phyloP scores from a whole-genome alignment of 164 flowering plant genomes.

The Paratinospora sagittata region DNA sequence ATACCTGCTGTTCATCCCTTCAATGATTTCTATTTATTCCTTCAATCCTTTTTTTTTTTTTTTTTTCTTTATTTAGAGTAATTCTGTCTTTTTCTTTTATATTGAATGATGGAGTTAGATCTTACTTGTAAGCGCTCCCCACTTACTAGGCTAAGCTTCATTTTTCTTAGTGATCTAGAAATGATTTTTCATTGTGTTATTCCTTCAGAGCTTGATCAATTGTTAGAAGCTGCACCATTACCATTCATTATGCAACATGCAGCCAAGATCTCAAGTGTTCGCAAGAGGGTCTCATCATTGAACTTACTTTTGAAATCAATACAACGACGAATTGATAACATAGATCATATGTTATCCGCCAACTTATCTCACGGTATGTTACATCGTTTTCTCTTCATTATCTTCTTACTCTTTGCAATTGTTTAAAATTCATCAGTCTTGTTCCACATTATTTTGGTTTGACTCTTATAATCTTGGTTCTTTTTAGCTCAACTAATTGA shows the following conservation, averaged over 20 bases:
- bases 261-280: slow-evolving; percentile 68
- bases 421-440: background rate
- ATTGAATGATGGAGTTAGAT: no score
- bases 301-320: slow-evolving; percentile 64
- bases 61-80: no score
- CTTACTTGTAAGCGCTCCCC: no score
- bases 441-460: background rate
- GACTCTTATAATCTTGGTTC: background rate
- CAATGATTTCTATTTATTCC: no score
- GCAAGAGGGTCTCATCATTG: slow-evolving; percentile 75
- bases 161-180: no score
- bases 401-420: background rate
- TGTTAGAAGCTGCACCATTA: slow-evolving; percentile 90
- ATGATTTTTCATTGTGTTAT: background rate
- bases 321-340: slow-evolving; percentile 78
- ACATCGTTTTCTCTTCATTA: background rate
- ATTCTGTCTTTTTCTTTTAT: no score
- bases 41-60: no score
- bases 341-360: slow-evolving; percentile 58
- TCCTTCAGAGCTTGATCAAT: slow-evolving; percentile 79
- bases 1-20: no score
- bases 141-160: no score
- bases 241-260: slow-evolving; percentile 94
- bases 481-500: background rate
- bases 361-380: slow-evolving; percentile 50